Evolutionary conservation across 768 basidiomycete genomes (phyloP), one percentile per base, ranked within the genome.

Genomic region (Xerocomus potaroensis): DNA sequence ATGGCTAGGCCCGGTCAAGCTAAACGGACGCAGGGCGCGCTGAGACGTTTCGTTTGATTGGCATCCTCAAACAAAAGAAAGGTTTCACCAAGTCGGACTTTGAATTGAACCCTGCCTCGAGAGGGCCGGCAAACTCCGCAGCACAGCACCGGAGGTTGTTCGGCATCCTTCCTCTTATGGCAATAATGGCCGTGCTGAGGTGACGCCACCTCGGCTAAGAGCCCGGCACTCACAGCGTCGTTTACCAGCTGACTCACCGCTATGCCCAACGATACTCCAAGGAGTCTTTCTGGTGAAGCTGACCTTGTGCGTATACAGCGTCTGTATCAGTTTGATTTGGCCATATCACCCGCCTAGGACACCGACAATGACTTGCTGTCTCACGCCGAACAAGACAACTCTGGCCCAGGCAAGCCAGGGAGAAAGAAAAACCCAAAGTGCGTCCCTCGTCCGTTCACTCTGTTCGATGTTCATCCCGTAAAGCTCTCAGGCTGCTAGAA

Each of bases 361-460:
- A 85, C 84, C n/a, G 87, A 88, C 51, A 63, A 83, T 22, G 87
- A 88, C 51, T 59, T 71, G 30, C 84, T 82, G 18, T 87, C 81
- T 27, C 75, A 51, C 39, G 29, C 43, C 1, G 64, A 66, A 31
- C 64, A 53, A 4, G 59, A 65, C 23, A 6, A 44, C 30, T 40
- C 51, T 7, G 67, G 60, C 6, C 64, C 62, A 40, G 53, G 53
- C n/a, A 67, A 54, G 34, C 65, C 88, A 27, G 88, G 88, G 14
- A 74, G 88, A 50, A 91, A 91, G 81, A 91, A 90, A 74, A 91
- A 91, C 59, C 88, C 89, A 56, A 91, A 91, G 89, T 87, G 55
- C 50, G 78, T 68, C 39, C 9, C 31, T 21, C 16, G 5, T 55
- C 43, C 33, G 24, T 34, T 29, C 34, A 26, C 35, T 24, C 11